Conservation (phyloP, 805 yeast species). For the Candida stauntonica region DNA sequence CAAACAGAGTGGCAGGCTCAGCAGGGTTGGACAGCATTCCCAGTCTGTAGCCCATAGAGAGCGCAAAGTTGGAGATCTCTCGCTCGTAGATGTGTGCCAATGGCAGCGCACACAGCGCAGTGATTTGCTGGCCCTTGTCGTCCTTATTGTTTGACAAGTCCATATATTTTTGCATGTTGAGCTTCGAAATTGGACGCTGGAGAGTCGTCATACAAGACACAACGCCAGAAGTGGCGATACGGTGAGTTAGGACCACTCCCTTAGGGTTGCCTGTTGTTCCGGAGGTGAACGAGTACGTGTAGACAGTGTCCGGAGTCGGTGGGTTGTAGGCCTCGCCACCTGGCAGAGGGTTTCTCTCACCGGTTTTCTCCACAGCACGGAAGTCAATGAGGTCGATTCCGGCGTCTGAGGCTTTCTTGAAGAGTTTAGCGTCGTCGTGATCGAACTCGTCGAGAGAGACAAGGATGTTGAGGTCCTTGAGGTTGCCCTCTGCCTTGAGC, state of each 20-base stretch:
- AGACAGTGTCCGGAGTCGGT: conserved; percentile 47
- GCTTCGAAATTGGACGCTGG: conserved; percentile 17
- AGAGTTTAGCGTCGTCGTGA: conserved; percentile 30
- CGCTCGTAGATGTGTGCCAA: conserved; percentile 57
- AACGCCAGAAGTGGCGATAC: conserved; percentile 45
- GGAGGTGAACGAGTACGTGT: conserved; percentile 67
- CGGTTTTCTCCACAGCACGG: conserved; percentile 40
- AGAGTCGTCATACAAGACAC: conserved; percentile 33
- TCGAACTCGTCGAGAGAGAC: conserved; percentile 50
- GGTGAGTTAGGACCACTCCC: conserved; percentile 58
- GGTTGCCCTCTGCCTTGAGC: conserved; percentile 32
- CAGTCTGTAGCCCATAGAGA: conserved; percentile 39
- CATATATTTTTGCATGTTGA: conserved; percentile 13
- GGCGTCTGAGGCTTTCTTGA: conserved; percentile 29
- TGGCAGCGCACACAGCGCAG: conserved; percentile 43
- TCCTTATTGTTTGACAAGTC: conserved; percentile 16
- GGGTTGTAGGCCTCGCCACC: conserved; percentile 29
- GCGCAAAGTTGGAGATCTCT: conserved; percentile 33
- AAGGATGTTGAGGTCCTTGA: conserved; percentile 42
- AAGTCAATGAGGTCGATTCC: conserved; percentile 38
- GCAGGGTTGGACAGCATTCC: conserved; percentile 34
- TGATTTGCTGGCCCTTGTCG: conserved; percentile 27
- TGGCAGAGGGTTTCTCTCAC: conserved; percentile 40
- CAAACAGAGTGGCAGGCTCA: conserved; percentile 49
- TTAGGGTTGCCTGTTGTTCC: conserved; percentile 76